These are phyloP conservation scores for Fraxinus sp. DNA, from an alignment of 305 asterid species.

Conservation along the genomic window DNA sequence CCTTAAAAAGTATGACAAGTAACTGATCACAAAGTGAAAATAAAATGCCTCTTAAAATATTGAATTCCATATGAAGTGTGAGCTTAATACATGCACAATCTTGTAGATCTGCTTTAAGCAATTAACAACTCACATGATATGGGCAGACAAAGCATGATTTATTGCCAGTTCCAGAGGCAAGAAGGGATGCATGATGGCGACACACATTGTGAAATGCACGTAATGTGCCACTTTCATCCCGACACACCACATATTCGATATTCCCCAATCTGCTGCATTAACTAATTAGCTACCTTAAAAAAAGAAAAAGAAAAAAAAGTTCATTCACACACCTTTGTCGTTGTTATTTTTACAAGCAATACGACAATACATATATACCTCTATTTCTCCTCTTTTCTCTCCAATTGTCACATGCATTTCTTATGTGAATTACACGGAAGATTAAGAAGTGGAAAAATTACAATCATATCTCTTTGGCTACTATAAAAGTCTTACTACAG, in stretches of 20 bases:
- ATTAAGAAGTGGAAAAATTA: neutral
- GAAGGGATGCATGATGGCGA: slow-evolving; percentile 85
- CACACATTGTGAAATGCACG: slow-evolving; percentile 86
- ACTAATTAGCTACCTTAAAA: slow-evolving; percentile 17
- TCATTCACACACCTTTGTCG: neutral
- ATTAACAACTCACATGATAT: slow-evolving; percentile 71
- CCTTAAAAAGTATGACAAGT: neutral
- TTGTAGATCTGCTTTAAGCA: slow-evolving; percentile 9
- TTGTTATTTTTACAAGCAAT: neutral
- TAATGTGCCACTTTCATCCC: slow-evolving; percentile 59
- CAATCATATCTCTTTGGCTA: neutral
- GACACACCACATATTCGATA: slow-evolving; percentile 71
- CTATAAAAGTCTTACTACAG: neutral
- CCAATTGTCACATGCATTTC: neutral
- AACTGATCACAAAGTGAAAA: neutral
- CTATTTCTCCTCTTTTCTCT: neutral
- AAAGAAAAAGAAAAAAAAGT: neutral
- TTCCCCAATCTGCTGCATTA: slow-evolving; percentile 63
- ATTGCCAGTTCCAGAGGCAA: slow-evolving; percentile 70
- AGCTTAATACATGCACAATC: slow-evolving; percentile 9
- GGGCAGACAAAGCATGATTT: slow-evolving; percentile 81
- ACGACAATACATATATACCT: neutral
- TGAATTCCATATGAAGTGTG: neutral
- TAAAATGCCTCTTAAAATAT: neutral
- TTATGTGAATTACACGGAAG: neutral